Evolutionary conservation across 108 stramenopile species (phyloP).

Genomic region (Cyclostephanos tholiformis): DNA sequence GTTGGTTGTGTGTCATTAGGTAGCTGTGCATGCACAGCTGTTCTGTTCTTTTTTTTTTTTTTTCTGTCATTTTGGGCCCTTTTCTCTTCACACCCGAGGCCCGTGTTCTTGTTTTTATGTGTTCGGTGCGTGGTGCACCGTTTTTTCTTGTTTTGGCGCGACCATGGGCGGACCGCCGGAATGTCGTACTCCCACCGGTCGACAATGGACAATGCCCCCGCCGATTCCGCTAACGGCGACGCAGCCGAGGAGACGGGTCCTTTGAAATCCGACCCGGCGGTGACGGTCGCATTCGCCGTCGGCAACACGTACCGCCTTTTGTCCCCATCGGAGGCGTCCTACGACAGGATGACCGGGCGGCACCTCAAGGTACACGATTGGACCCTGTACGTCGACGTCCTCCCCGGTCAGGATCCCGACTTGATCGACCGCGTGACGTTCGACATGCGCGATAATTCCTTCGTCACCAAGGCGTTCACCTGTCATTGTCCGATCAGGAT

Average conservation of each 20-base stretch:
- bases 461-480: slow-evolving; percentile 25
- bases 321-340: slow-evolving; percentile 23
- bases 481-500: slow-evolving; percentile 52
- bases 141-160: no score
- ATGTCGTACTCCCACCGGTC: no score
- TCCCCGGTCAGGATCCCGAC: slow-evolving; percentile 52
- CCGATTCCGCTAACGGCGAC: background rate
- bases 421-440: slow-evolving; percentile 55
- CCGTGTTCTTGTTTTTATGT: no score
- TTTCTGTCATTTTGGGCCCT: no score
- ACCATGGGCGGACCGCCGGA: no score
- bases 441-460: slow-evolving; percentile 50
- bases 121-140: no score
- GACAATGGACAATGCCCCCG: background rate
- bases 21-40: no score
- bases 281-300: slow-evolving; percentile 29
- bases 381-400: slow-evolving; percentile 56
- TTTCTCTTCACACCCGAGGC: no score
- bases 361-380: slow-evolving; percentile 53
- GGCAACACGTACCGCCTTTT: slow-evolving; percentile 59
- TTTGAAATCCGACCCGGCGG: slow-evolving; percentile 11
- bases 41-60: no score
- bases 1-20: no score
- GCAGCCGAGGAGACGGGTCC: background rate
- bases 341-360: slow-evolving; percentile 22